A percentile compares a stretch with the other conserved stretches of the same genome.
Conservation (phyloP, 2,329 filamentous ascomycete genomes). For the Cryphonectria nitschkei region DNA sequence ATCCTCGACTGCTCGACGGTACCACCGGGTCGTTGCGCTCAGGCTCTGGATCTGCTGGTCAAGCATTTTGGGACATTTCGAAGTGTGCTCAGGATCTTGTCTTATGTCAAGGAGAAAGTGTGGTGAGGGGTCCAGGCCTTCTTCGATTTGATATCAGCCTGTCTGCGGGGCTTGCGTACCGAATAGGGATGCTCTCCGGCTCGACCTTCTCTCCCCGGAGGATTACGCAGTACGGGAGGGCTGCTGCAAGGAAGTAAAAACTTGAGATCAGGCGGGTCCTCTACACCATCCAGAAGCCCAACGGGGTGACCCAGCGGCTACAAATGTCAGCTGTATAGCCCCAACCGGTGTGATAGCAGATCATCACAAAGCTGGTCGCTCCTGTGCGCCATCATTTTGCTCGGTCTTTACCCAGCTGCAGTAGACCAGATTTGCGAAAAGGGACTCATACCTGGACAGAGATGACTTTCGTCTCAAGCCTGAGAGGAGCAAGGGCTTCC, state of each 20-base stretch:
- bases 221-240: conserved; percentile 10
- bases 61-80: conserved; percentile 8
- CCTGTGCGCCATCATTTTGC: background rate
- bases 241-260: conserved; percentile 8
- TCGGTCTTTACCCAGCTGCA: background rate
- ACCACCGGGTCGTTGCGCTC: background rate
- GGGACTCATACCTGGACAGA: conserved; percentile 1
- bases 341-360: background rate
- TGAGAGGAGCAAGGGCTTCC: background rate
- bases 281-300: background rate
- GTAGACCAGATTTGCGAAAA: background rate
- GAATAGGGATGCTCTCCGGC: conserved; percentile 17
- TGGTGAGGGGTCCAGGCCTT: conserved; percentile 21
- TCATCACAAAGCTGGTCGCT: background rate
- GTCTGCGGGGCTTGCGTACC: conserved; percentile 25
- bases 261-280: background rate
- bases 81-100: conserved; percentile 2
- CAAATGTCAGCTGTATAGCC: conserved; percentile 3
- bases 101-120: conserved; percentile 14
- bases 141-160: conserved; percentile 17
- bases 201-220: conserved; percentile 10
- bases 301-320: conserved; percentile 5
- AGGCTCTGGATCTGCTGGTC: background rate
- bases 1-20: background rate
- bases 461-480: background rate